phyloP scores from a whole-genome alignment of 306 rosid species.

The Alnus glutinosa region DNA sequence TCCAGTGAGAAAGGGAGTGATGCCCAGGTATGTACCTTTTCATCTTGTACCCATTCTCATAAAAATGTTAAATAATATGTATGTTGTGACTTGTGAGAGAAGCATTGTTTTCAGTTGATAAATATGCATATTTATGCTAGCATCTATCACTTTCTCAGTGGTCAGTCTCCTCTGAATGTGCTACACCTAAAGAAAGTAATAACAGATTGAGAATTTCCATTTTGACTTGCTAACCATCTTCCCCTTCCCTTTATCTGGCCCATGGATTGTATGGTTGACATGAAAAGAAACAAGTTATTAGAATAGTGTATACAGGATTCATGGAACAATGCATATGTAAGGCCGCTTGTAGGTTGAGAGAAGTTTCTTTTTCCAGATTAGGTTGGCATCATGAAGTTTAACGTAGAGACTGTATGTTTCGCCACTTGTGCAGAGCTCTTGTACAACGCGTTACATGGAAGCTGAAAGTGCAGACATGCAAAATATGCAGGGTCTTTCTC shows the following conservation, averaged over 20 bases:
- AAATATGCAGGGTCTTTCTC: conserved; percentile 51
- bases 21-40: conserved; percentile 51
- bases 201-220: neutral
- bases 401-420: conserved; percentile 39
- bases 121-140: neutral
- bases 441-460: conserved; percentile 47
- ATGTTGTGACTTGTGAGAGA: neutral
- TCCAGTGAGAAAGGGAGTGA: conserved; percentile 53
- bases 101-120: neutral
- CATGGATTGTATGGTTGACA: neutral
- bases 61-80: neutral
- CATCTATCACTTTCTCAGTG: neutral
- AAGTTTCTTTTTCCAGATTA: conserved; percentile 24
- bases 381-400: conserved; percentile 40
- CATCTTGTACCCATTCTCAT: neutral
- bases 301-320: conserved; percentile 3
- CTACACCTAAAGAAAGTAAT: neutral
- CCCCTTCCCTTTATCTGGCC: neutral
- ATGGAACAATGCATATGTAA: conserved; percentile 16
- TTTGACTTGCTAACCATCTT: neutral
- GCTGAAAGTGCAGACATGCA: conserved; percentile 49
- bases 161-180: neutral
- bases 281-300: neutral
- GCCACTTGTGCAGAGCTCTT: conserved; percentile 60
- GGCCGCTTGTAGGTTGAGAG: conserved; percentile 33